Evolutionary conservation across 441 rosid species (phyloP).

Genomic region (Rhodomyrtus psidioides): DNA sequence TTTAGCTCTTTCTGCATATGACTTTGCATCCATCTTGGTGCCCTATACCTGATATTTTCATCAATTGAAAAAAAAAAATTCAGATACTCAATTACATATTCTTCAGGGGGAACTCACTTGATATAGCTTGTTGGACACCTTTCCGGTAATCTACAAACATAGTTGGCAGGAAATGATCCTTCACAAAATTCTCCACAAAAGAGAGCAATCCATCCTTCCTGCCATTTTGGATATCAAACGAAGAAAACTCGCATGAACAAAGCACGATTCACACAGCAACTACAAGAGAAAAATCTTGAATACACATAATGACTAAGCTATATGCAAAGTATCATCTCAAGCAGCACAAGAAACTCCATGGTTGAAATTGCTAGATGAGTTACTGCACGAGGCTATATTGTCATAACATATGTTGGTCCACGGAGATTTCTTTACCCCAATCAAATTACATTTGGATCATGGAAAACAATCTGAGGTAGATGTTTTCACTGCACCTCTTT

Average conservation of each 20-base stretch:
- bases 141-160: constrained; percentile 98
- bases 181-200: constrained; percentile 93
- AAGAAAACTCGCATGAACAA: background rate
- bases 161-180: constrained; percentile 95
- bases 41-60: background rate
- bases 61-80: background rate
- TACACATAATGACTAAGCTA: background rate
- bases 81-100: constrained; percentile 3
- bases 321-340: background rate
- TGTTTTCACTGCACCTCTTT: background rate
- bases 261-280: background rate
- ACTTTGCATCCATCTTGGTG: background rate
- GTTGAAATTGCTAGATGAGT: background rate
- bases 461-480: background rate
- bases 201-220: constrained; percentile 96
- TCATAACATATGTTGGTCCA: background rate
- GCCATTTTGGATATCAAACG: constrained; percentile 15
- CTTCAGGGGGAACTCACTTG: constrained; percentile 53
- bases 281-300: background rate
- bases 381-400: background rate
- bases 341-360: background rate
- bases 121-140: constrained; percentile 98
- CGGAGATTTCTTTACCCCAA: background rate
- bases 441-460: background rate
- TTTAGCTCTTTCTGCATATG: background rate